These are phyloP conservation scores for Gastrolobium villosum DNA, from an alignment of 306 rosid species.

Conservation along the genomic window DNA sequence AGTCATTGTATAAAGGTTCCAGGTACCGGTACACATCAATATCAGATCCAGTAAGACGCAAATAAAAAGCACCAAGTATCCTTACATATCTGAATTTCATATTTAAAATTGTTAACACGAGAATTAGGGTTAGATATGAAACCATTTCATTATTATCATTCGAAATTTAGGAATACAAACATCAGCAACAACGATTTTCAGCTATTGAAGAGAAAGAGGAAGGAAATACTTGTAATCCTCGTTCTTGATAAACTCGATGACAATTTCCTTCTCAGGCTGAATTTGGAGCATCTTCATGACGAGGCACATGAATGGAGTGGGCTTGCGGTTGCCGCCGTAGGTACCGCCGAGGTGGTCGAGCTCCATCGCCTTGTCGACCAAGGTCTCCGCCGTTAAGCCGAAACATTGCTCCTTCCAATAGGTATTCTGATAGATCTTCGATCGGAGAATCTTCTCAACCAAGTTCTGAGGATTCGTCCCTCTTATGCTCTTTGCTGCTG, in stretches of 20 bases:
- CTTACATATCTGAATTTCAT: constrained; percentile 77
- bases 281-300: constrained; percentile 99
- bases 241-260: constrained; percentile 92
- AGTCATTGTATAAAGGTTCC: constrained; percentile 92
- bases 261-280: constrained; percentile 98
- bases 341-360: constrained; percentile 97
- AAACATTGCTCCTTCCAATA: constrained; percentile 99
- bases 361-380: constrained; percentile 99
- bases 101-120: neutral
- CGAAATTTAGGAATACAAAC: no score
- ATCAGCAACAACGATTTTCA: no score
- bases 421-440: constrained; percentile 91
- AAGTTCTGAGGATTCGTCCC: constrained; percentile 97
- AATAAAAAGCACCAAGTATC: constrained; percentile 90
- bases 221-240: constrained; percentile 86
- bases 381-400: constrained; percentile 95
- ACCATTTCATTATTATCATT: no score
- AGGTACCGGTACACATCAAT: constrained; percentile 85
- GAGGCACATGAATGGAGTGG: constrained; percentile 96
- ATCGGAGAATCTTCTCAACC: constrained; percentile 94
- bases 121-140: neutral
- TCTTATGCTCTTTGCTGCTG: constrained; percentile 91
- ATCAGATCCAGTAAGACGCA: constrained; percentile 94
- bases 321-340: constrained; percentile 90
- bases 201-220: no score